Conservation (phyloP, 2,329 filamentous ascomycete species). For the Aspergillus hiratsukae region DNA sequence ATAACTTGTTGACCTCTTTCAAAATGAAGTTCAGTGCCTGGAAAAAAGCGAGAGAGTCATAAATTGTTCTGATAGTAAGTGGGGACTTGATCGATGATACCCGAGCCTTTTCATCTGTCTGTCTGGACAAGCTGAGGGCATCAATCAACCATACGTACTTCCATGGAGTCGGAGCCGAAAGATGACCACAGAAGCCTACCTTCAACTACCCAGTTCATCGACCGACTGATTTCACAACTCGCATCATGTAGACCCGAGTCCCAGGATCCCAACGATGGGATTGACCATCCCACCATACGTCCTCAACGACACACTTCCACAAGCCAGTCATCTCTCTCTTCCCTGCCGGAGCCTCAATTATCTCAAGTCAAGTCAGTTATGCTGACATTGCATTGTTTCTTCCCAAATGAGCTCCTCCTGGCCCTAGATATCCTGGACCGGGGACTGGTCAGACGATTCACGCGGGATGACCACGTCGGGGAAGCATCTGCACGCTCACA, state of each 20-base stretch:
- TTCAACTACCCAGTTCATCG: conserved; percentile 17
- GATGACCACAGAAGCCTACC: conserved; percentile 1
- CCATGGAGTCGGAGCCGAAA: neutral
- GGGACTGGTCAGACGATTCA: conserved; percentile 59
- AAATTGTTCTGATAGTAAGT: neutral
- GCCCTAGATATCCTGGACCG: conserved; percentile 86
- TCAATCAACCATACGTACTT: neutral
- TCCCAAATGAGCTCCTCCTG: conserved; percentile 74
- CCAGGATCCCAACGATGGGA: conserved; percentile 1
- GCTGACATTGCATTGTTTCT: conserved; percentile 79
- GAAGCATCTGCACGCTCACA: neutral
- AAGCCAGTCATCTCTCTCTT: conserved; percentile 16
- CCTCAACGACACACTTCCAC: conserved; percentile 2
- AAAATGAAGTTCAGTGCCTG: neutral
- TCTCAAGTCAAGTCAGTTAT: conserved; percentile 52
- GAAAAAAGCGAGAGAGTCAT: neutral
- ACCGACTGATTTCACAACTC: conserved; percentile 20
- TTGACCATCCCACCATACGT: conserved; percentile 1
- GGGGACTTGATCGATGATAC: neutral
- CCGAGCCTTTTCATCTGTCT: neutral
- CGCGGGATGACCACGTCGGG: conserved; percentile 9
- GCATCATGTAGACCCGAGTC: conserved; percentile 3
- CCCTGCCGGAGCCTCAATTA: conserved; percentile 18
- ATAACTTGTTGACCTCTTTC: neutral
- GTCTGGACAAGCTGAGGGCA: neutral